Conservation (phyloP, 495 filamentous ascomycete species). For the Annulohypoxylon stygium region DNA sequence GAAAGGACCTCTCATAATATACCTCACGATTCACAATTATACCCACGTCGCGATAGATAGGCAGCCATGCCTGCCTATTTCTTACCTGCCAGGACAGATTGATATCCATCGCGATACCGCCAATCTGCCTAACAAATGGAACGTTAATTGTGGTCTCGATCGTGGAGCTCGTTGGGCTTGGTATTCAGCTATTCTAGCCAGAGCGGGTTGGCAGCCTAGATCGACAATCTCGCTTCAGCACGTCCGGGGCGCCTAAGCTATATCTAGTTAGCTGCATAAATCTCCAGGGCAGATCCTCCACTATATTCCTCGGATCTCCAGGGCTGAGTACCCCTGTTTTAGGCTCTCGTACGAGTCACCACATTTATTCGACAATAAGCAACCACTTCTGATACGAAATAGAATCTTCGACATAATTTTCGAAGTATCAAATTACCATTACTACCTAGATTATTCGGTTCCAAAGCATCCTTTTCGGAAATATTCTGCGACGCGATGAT, state of each 20-base stretch:
- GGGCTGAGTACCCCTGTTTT: constrained; percentile 2
- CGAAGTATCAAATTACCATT: not conserved
- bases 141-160: not conserved
- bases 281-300: not conserved
- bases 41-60: not conserved
- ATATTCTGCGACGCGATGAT: not conserved
- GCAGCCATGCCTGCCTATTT: constrained; percentile 26
- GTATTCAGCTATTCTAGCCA: not conserved
- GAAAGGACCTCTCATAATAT: constrained; percentile 13
- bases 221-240: constrained; percentile 14
- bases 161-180: not conserved
- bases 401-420: too few species aligned
- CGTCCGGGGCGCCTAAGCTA: not conserved
- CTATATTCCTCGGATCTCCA: not conserved
- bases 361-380: not conserved
- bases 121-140: not conserved
- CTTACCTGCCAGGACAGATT: not conserved
- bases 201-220: constrained; percentile 4
- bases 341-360: not conserved
- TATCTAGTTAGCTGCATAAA: constrained; percentile 1
- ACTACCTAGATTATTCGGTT: not conserved
- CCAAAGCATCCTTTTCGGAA: not conserved
- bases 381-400: too few species aligned
- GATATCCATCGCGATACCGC: not conserved
- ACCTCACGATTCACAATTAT: not conserved